phyloP scores from a whole-genome alignment of 306 rosid species.

The Urtica urens region DNA sequence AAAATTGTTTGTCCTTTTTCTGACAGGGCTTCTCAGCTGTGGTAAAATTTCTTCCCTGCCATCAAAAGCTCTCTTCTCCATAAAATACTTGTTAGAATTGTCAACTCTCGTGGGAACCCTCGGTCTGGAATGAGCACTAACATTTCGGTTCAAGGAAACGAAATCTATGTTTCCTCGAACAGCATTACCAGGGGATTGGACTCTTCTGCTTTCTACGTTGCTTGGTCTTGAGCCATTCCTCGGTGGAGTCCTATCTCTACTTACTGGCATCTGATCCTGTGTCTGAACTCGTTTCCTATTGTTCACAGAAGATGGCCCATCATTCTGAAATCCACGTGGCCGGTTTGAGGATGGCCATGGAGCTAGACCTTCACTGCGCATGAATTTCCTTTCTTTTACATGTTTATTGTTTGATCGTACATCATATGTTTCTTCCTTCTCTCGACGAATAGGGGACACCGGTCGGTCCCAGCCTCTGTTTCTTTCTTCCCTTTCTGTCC shows the following conservation, averaged over 20 bases:
- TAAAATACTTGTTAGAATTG: constrained; percentile 31
- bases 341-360: constrained; percentile 34
- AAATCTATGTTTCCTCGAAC: constrained; percentile 47
- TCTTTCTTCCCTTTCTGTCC: constrained; percentile 26
- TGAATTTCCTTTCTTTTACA: constrained; percentile 22
- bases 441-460: constrained; percentile 20
- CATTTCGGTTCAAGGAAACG: constrained; percentile 57
- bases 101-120: constrained; percentile 42
- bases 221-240: constrained; percentile 25
- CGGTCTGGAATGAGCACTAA: constrained; percentile 34
- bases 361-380: constrained; percentile 24
- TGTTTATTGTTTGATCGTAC: constrained; percentile 18
- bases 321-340: constrained; percentile 21
- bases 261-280: constrained; percentile 26
- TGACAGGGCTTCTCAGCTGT: constrained; percentile 33
- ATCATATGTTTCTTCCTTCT: constrained; percentile 20
- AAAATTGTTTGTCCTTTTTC: constrained; percentile 42
- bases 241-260: constrained; percentile 27
- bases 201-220: constrained; percentile 36
- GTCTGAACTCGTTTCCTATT: constrained; percentile 32
- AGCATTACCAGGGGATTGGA: constrained; percentile 32
- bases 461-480: constrained; percentile 24
- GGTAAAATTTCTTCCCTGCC: constrained; percentile 33
- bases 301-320: constrained; percentile 28
- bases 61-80: constrained; percentile 39